Evolutionary conservation across 495 filamentous ascomycete species (phyloP).

Genomic region (Tuber microsphaerosporum): DNA sequence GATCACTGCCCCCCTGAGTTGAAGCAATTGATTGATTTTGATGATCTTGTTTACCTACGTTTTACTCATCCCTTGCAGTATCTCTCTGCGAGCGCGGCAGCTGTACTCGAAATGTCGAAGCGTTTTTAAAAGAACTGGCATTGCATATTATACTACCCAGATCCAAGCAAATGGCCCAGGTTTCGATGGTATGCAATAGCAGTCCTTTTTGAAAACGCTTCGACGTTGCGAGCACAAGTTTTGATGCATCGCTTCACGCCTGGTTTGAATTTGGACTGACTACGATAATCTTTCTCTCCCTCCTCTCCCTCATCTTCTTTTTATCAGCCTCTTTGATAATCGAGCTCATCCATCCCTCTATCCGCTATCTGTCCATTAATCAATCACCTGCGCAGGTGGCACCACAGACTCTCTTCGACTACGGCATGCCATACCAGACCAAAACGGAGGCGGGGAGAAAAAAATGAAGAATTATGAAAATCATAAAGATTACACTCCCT

Average conservation of each 20-base stretch:
- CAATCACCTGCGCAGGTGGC: background rate
- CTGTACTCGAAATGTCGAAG: background rate
- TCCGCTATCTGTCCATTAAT: background rate
- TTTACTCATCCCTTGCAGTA: background rate
- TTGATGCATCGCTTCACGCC: background rate
- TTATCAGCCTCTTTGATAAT: background rate
- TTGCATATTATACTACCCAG: no score
- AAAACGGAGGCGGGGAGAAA: background rate
- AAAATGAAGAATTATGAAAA: background rate
- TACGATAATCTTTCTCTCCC: background rate
- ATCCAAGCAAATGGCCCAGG: no score
- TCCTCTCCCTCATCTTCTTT: background rate
- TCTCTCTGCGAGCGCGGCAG: background rate
- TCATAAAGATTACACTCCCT: background rate
- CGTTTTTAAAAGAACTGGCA: no score
- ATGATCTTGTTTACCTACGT: background rate
- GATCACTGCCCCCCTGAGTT: background rate
- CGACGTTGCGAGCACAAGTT: background rate
- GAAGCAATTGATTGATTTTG: background rate
- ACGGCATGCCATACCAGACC: background rate
- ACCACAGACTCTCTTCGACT: background rate
- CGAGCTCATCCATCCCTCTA: background rate
- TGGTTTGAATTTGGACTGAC: background rate
- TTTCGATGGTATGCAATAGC: no score
- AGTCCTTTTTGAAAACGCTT: no score